Conservation (phyloP, 208 protist genomes). For the Leishmania major region DNA sequence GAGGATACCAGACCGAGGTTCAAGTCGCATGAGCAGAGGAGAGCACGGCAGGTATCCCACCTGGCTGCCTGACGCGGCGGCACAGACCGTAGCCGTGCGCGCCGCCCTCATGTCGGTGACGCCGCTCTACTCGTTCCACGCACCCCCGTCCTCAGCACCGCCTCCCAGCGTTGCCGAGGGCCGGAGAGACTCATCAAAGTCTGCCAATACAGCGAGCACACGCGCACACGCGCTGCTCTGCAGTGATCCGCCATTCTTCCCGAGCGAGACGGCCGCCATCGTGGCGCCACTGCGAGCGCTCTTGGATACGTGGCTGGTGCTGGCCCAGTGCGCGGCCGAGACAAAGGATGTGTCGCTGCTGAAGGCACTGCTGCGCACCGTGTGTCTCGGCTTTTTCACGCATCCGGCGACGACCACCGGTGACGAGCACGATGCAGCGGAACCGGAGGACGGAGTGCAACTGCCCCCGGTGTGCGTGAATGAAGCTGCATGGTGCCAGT, state of each 20-base stretch:
- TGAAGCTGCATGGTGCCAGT: constrained; percentile 27
- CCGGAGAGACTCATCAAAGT: not conserved
- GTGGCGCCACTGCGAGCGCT: constrained; percentile 41
- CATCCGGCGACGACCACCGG: not conserved
- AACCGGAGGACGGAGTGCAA: not conserved
- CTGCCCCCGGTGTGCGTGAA: constrained; percentile 12
- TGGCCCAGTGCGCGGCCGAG: constrained; percentile 57
- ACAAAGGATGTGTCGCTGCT: constrained; percentile 60
- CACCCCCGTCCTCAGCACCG: not conserved
- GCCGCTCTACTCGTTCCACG: constrained; percentile 35
- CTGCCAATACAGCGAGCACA: constrained; percentile 5
- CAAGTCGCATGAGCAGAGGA: not conserved
- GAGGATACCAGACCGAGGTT: not conserved
- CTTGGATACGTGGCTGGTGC: constrained; percentile 37
- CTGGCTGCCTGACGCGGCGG: constrained; percentile 21
- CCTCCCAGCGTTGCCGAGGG: not conserved
- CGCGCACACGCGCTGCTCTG: constrained; percentile 9
- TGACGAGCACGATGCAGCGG: not conserved
- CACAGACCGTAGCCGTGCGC: constrained; percentile 27
- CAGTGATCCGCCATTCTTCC: constrained; percentile 11
- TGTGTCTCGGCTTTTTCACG: constrained; percentile 50
- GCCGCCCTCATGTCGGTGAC: constrained; percentile 37
- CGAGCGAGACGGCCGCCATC: constrained; percentile 16
- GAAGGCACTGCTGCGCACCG: constrained; percentile 36
- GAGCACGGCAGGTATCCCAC: not conserved